Percentiles rank a stretch among this genome's conserved stretches.
phyloP scores from a whole-genome alignment of 2,329 filamentous ascomycete genomes.

The Aspergillus sp. region DNA sequence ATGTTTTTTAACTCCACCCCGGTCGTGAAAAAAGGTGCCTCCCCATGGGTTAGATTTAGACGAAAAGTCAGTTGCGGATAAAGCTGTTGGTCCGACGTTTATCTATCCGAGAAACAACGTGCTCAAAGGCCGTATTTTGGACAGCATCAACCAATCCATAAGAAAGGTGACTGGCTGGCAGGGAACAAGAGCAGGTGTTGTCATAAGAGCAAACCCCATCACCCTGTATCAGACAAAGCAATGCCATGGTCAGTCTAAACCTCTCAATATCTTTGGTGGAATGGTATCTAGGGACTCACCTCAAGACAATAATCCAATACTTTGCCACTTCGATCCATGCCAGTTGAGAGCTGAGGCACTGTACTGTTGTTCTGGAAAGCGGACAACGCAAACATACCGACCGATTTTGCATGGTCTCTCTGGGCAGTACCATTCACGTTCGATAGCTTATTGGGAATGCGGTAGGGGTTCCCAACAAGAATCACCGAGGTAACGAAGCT shows the following conservation, averaged over 20 bases:
- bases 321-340: neutral
- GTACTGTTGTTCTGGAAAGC: neutral
- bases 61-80: no score
- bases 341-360: neutral
- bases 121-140: neutral
- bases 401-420: neutral
- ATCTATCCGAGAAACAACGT: slow-evolving; percentile 1
- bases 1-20: no score
- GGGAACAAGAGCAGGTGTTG: neutral
- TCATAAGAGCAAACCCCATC: neutral
- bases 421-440: neutral
- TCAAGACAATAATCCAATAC: neutral
- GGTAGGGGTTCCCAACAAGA: neutral
- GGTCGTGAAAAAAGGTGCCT: no score
- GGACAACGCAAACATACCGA: neutral
- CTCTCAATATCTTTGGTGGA: neutral
- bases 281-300: neutral
- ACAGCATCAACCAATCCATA: neutral
- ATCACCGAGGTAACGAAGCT: neutral
- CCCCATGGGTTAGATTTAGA: no score
- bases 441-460: neutral
- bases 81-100: no score
- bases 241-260: neutral
- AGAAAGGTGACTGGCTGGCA: neutral
- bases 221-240: neutral